These are phyloP conservation scores for Aspergillus sp. DNA, from an alignment of 2,329 filamentous ascomycete genomes.

Conservation along the genomic window DNA sequence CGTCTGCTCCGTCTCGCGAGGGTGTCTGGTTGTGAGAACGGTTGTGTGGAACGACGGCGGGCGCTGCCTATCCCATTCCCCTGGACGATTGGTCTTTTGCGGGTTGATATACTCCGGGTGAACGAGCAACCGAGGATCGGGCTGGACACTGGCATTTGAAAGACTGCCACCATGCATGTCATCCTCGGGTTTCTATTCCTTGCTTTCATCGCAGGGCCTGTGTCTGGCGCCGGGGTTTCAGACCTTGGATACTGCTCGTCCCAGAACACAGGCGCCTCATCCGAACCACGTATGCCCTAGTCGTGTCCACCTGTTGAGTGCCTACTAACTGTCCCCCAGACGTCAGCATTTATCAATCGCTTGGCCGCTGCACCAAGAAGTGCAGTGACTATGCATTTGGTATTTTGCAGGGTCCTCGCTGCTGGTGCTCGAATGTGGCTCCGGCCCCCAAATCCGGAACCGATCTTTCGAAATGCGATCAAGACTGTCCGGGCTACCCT, in stretches of 20 bases:
- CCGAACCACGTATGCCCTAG: no score
- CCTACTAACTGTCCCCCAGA: conserved; percentile 20
- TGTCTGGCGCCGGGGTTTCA: conserved; percentile 9
- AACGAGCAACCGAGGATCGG: neutral
- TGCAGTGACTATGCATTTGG: conserved; percentile 38
- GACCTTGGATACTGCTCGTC: conserved; percentile 34
- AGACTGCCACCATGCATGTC: conserved; percentile 13
- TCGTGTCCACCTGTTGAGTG: neutral
- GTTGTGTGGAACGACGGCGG: no score
- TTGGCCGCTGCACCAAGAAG: conserved; percentile 32
- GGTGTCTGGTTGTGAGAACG: no score
- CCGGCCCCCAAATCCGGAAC: conserved; percentile 28
- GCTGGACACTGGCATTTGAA: neutral
- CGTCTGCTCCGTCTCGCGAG: no score
- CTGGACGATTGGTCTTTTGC: no score
- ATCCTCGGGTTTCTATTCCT: conserved; percentile 12
- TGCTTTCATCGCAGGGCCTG: conserved; percentile 18
- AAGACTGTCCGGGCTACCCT: conserved; percentile 39
- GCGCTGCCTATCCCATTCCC: no score
- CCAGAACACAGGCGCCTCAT: conserved; percentile 36
- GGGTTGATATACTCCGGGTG: no score
- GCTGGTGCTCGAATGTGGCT: conserved; percentile 42
- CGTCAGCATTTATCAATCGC: conserved; percentile 34
- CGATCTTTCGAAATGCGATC: conserved; percentile 25
- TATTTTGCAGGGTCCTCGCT: conserved; percentile 36